Evolutionary conservation across 2,329 filamentous ascomycete genomes (phyloP).

Genomic region (Cytospora piceae): DNA sequence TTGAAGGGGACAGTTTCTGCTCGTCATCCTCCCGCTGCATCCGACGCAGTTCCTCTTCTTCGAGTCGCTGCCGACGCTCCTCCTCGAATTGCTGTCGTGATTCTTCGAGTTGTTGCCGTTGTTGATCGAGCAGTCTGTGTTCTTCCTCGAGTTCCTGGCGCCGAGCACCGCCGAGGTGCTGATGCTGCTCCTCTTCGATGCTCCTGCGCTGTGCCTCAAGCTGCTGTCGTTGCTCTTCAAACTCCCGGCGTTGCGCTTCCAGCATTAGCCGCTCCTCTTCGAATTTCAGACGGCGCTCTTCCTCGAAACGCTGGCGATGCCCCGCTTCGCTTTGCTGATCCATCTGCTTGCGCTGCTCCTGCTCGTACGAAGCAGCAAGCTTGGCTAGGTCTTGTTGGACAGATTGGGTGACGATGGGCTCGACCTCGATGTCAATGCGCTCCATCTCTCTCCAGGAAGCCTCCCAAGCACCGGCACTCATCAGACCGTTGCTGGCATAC

Average conservation of each 20-base stretch:
- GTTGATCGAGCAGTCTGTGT: slow-evolving; percentile 27
- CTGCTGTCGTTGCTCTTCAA: slow-evolving; percentile 29
- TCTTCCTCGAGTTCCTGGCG: slow-evolving; percentile 27
- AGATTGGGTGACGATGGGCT: slow-evolving; percentile 68
- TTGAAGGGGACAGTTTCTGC: slow-evolving; percentile 32
- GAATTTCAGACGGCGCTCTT: slow-evolving; percentile 31
- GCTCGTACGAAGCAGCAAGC: slow-evolving; percentile 44
- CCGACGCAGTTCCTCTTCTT: slow-evolving; percentile 29
- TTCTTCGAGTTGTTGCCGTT: slow-evolving; percentile 28
- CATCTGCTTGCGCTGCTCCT: slow-evolving; percentile 40
- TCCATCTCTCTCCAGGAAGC: slow-evolving; percentile 99
- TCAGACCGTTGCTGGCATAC: slow-evolving; percentile 92
- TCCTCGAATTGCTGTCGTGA: slow-evolving; percentile 28
- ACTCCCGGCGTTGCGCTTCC: slow-evolving; percentile 28
- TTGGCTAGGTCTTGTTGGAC: slow-evolving; percentile 64
- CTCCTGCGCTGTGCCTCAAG: slow-evolving; percentile 27
- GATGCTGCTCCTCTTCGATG: slow-evolving; percentile 27
- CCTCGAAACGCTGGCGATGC: slow-evolving; percentile 37
- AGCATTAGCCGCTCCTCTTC: slow-evolving; percentile 28
- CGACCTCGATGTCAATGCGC: slow-evolving; percentile 91
- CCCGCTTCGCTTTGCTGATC: slow-evolving; percentile 42
- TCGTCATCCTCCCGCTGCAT: slow-evolving; percentile 38
- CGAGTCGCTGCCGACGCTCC: slow-evolving; percentile 24
- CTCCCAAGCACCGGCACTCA: slow-evolving; percentile 88
- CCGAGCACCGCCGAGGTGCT: slow-evolving; percentile 25